Conservation (phyloP, 371 early-diverging fungal genomes). For the Funneliformis caledonium region DNA sequence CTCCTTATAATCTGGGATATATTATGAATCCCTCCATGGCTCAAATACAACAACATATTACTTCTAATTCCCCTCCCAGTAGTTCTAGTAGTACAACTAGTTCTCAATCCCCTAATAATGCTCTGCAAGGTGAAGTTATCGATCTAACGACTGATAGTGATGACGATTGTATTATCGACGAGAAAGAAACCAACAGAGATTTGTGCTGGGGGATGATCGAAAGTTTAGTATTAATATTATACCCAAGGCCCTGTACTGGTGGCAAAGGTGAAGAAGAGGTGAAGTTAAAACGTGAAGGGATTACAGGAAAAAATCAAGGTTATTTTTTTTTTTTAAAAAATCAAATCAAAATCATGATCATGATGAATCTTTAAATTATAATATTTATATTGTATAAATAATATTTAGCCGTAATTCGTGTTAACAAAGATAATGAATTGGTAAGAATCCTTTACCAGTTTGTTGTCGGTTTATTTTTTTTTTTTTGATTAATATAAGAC, state of each 20-base stretch:
- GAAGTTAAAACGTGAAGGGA: constrained; percentile 40
- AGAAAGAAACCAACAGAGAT: constrained; percentile 43
- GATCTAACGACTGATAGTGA: neutral
- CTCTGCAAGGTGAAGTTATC: neutral
- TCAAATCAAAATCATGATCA: neutral
- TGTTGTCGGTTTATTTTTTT: no score
- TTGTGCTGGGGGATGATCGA: constrained; percentile 54
- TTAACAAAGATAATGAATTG: constrained; percentile 43
- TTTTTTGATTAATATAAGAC: neutral
- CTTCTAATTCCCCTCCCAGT: neutral
- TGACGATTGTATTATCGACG: constrained; percentile 11
- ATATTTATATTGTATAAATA: neutral
- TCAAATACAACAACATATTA: neutral
- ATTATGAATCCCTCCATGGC: neutral
- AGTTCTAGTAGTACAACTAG: neutral
- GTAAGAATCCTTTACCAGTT: constrained; percentile 36
- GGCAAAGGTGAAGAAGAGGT: constrained; percentile 48
- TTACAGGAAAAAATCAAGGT: neutral
- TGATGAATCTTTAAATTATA: neutral
- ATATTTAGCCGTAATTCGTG: constrained; percentile 44
- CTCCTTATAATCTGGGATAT: neutral
- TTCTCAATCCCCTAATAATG: neutral
- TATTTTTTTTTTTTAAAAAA: neutral
- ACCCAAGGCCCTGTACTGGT: constrained; percentile 46
- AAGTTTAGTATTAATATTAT: constrained; percentile 47